A percentile compares a stretch with the other conserved stretches of the same genome.
Conservation (phyloP, 163 green algal genomes). For the Trebouxiophyceae sp. region DNA sequence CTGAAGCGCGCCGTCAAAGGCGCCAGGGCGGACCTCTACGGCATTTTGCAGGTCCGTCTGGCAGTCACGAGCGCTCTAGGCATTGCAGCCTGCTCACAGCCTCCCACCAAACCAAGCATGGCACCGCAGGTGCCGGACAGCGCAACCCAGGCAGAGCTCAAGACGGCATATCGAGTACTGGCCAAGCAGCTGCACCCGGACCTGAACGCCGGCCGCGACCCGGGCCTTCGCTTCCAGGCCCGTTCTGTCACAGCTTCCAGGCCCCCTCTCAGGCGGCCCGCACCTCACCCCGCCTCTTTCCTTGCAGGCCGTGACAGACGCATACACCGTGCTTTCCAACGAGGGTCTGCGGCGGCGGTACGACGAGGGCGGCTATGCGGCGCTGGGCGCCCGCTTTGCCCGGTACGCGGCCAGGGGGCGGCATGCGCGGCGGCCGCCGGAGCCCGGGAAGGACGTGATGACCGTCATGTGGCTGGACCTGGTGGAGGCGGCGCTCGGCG, state of each 20-base stretch:
- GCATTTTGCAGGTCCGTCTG: too few relatives aligned
- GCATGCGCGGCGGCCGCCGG: not conserved
- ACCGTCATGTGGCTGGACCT: slow-evolving; percentile 11
- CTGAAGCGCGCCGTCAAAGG: too few relatives aligned
- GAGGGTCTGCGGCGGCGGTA: slow-evolving; percentile 9
- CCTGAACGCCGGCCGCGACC: slow-evolving; percentile 1
- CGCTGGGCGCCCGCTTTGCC: not conserved
- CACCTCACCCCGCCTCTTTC: too few relatives aligned
- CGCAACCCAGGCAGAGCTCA: slow-evolving; percentile 9
- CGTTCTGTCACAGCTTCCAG: too few relatives aligned
- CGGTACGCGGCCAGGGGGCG: not conserved
- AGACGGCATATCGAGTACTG: slow-evolving; percentile 9
- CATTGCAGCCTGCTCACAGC: too few relatives aligned
- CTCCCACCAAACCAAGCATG: too few relatives aligned
- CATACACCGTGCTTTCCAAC: slow-evolving; percentile 18
- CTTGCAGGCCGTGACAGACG: slow-evolving; percentile 13
- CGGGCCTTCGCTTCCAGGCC: too few relatives aligned
- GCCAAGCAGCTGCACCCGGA: slow-evolving; percentile 17
- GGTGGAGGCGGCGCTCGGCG: slow-evolving; percentile 12
- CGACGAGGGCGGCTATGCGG: not conserved
- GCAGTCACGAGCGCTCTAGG: too few relatives aligned
- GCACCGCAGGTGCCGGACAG: slow-evolving; percentile 1
- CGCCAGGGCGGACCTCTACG: too few relatives aligned
- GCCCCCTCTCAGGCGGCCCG: too few relatives aligned
- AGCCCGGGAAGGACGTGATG: slow-evolving; percentile 4